Conservation (phyloP, 345 rosid genomes). For the Syzygium aqueum region DNA sequence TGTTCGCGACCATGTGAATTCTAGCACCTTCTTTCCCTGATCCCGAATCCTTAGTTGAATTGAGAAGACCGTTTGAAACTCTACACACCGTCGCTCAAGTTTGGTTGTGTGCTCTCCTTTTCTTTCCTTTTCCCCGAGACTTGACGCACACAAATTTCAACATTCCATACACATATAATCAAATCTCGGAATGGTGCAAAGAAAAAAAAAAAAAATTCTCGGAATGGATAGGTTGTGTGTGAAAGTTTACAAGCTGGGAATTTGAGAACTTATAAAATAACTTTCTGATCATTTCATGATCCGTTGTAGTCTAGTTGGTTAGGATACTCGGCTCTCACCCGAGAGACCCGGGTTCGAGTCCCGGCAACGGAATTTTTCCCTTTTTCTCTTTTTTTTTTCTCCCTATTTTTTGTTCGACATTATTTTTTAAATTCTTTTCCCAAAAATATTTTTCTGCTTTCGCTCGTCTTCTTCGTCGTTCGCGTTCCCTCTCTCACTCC, state of each 20-base stretch:
- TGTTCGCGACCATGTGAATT: not conserved
- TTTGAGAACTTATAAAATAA: rapidly evolving
- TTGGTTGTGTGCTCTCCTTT: not conserved
- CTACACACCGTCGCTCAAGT: not conserved
- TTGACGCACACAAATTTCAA: rapidly evolving
- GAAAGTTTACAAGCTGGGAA: no score
- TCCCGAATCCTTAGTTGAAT: not conserved
- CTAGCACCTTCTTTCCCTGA: not conserved
- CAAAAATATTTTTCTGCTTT: not conserved
- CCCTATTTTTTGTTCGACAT: not conserved
- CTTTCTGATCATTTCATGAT: rapidly evolving
- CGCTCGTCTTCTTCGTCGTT: not conserved
- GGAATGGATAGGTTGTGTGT: no score
- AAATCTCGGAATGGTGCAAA: not conserved
- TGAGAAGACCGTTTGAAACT: no score
- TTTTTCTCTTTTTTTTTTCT: not conserved
- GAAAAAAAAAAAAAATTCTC: no score
- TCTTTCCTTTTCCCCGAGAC: not conserved
- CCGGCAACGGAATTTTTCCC: conserved; percentile 13
- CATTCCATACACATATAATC: not conserved
- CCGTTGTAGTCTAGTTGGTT: conserved; percentile 44
- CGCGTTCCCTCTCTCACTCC: not conserved
- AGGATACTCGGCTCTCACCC: conserved; percentile 50
- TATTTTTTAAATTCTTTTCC: not conserved
- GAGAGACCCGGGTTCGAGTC: conserved; percentile 36